Conservation (phyloP, 1,284 basidiomycete genomes). For the Papiliotrema terrestris region DNA sequence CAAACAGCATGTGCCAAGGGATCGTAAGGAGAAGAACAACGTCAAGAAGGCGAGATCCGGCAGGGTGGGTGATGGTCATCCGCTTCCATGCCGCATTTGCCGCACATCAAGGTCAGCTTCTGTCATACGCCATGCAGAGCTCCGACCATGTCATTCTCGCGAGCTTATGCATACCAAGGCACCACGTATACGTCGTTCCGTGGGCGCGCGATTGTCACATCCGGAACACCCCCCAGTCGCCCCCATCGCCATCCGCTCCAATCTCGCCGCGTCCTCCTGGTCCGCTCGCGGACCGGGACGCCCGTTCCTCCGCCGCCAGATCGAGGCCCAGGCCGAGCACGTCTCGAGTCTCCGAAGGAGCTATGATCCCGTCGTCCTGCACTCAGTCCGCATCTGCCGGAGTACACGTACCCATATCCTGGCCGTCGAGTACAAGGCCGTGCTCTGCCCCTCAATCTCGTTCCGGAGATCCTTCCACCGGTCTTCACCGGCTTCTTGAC, state of each 20-base stretch:
- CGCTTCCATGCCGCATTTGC: no score
- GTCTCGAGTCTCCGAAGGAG: slow-evolving; percentile 84
- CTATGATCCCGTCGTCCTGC: slow-evolving; percentile 84
- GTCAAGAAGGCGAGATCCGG: no score
- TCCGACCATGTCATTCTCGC: no score
- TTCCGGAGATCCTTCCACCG: slow-evolving; percentile 56
- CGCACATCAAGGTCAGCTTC: no score
- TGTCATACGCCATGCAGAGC: no score
- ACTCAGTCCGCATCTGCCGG: slow-evolving; percentile 21
- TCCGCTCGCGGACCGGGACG: slow-evolving; percentile 41
- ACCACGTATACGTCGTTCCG: no score
- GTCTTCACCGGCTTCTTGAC: slow-evolving; percentile 17
- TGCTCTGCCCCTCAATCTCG: slow-evolving; percentile 82
- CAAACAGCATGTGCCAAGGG: no score
- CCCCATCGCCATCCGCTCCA: slow-evolving; percentile 68
- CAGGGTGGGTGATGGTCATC: no score
- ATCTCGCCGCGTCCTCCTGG: slow-evolving; percentile 44
- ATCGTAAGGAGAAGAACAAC: no score
- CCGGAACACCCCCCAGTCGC: slow-evolving; percentile 82
- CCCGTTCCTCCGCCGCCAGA: slow-evolving; percentile 57
- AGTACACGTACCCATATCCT: slow-evolving; percentile 64
- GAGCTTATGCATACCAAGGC: no score
- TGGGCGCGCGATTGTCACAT: no score
- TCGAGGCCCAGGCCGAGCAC: slow-evolving; percentile 79
- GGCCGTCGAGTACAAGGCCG: slow-evolving; percentile 80